Percentiles rank a stretch among this genome's conserved stretches.
Evolutionary conservation across 2,329 filamentous ascomycete genomes (phyloP).

Genomic region (Aspergillus jensenii): DNA sequence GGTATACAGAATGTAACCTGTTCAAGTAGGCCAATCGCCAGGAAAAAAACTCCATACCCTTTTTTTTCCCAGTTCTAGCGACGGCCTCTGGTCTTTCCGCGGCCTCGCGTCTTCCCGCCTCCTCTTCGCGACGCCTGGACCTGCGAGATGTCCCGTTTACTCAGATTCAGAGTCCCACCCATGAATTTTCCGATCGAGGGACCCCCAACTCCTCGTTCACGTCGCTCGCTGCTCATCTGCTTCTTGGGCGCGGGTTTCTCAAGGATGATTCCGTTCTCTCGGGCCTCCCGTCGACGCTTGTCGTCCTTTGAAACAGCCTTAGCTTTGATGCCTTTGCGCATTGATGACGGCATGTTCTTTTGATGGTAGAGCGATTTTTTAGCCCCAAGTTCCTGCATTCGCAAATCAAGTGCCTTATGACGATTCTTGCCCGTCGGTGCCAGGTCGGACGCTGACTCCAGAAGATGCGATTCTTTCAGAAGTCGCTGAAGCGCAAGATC

Average conservation of each 20-base stretch:
- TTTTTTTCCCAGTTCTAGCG: conserved; percentile 18
- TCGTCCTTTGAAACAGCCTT: conserved; percentile 67
- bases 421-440: conserved; percentile 69
- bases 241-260: conserved; percentile 56
- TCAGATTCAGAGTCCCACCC: conserved; percentile 76
- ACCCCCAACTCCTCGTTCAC: conserved; percentile 67
- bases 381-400: conserved; percentile 78
- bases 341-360: conserved; percentile 85
- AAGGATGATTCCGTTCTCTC: conserved; percentile 86
- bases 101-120: conserved; percentile 3
- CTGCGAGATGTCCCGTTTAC: conserved; percentile 70
- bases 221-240: conserved; percentile 40
- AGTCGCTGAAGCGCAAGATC: conserved; percentile 90
- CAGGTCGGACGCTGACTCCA: conserved; percentile 59
- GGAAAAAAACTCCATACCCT: background rate
- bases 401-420: conserved; percentile 78
- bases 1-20: background rate
- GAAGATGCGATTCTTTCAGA: conserved; percentile 86
- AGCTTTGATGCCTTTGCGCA: conserved; percentile 78
- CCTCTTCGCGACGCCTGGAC: conserved; percentile 46
- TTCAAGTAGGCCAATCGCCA: background rate
- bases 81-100: conserved; percentile 28
- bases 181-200: conserved; percentile 78
- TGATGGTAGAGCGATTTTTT: conserved; percentile 71
- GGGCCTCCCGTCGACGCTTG: conserved; percentile 73